phyloP scores from a whole-genome alignment of 2,329 filamentous ascomycete genomes.

The Fusarium avenaceum region DNA sequence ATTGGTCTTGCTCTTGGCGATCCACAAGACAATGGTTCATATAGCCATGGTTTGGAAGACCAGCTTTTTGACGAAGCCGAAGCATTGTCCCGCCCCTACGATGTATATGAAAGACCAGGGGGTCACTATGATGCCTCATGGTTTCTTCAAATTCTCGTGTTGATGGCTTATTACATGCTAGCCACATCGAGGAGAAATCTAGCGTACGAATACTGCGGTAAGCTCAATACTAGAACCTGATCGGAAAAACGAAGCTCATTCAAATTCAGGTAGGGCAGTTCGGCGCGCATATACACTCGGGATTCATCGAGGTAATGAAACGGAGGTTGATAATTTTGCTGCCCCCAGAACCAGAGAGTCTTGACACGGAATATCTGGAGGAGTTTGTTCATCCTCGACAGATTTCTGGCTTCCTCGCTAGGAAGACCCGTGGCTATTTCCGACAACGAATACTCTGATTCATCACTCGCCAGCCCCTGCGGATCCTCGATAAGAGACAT shows the following conservation, averaged over 20 bases:
- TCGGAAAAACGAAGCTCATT: conserved; percentile 8
- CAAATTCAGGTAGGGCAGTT: conserved; percentile 69
- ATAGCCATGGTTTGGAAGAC: conserved; percentile 68
- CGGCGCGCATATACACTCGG: conserved; percentile 73
- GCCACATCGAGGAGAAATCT: conserved; percentile 72
- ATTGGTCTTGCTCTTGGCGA: conserved; percentile 73
- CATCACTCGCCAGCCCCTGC: conserved; percentile 54
- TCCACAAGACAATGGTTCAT: conserved; percentile 63
- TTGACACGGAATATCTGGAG: conserved; percentile 72
- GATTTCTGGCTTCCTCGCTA: conserved; percentile 72
- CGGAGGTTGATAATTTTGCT: conserved; percentile 63
- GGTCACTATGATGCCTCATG: conserved; percentile 72
- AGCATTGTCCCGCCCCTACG: conserved; percentile 58
- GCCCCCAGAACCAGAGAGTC: conserved; percentile 57
- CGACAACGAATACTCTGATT: conserved; percentile 71
- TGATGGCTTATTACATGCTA: conserved; percentile 76
- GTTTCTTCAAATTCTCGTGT: conserved; percentile 72
- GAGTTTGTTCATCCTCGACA: conserved; percentile 74
- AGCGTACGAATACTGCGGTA: conserved; percentile 72
- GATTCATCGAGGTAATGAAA: conserved; percentile 70
- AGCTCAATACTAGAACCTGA: conserved; percentile 29
- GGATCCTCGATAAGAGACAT: conserved; percentile 42
- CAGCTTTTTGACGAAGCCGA: conserved; percentile 73
- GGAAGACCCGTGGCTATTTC: conserved; percentile 73
- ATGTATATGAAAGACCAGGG: background rate